Conservation (phyloP, 495 filamentous ascomycete species). For the Letharia columbiana region DNA sequence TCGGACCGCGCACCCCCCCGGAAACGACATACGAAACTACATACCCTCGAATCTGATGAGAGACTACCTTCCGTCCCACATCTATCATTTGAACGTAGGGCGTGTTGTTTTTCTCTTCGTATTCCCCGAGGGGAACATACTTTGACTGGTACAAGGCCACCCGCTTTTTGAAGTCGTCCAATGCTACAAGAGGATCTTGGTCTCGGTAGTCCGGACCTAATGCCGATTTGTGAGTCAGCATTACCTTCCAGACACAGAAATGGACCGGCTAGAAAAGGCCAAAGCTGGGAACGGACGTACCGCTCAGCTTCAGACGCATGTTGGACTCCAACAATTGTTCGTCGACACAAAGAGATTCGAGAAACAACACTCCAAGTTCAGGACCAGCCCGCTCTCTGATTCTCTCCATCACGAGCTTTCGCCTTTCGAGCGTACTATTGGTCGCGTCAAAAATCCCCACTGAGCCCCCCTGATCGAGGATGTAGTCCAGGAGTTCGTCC, state of each 20-base stretch:
- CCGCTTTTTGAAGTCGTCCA: constrained; percentile 86
- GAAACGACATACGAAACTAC: background rate
- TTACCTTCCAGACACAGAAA: background rate
- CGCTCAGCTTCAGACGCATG: constrained; percentile 83
- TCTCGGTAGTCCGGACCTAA: constrained; percentile 92
- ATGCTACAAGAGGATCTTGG: constrained; percentile 73
- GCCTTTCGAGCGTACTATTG: constrained; percentile 82
- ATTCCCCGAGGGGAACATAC: constrained; percentile 84
- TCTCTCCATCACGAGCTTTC: constrained; percentile 72
- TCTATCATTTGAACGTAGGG: constrained; percentile 97
- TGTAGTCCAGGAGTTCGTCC: constrained; percentile 82
- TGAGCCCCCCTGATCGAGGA: constrained; percentile 71
- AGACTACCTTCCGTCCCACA: constrained; percentile 86
- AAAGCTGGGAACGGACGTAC: background rate
- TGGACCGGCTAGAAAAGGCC: background rate
- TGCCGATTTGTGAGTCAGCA: background rate
- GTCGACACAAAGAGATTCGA: constrained; percentile 89
- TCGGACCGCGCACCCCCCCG: background rate
- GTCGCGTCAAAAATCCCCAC: constrained; percentile 98
- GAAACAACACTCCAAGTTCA: constrained; percentile 80
- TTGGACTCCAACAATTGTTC: constrained; percentile 80
- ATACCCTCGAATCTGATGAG: constrained; percentile 70
- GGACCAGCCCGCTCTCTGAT: constrained; percentile 78
- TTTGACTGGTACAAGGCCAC: constrained; percentile 89
- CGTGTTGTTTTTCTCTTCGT: constrained; percentile 80